Base-by-base conservation (phyloP, 2,329 filamentous ascomycete genomes). In the Spiromastix sp. region DNA sequence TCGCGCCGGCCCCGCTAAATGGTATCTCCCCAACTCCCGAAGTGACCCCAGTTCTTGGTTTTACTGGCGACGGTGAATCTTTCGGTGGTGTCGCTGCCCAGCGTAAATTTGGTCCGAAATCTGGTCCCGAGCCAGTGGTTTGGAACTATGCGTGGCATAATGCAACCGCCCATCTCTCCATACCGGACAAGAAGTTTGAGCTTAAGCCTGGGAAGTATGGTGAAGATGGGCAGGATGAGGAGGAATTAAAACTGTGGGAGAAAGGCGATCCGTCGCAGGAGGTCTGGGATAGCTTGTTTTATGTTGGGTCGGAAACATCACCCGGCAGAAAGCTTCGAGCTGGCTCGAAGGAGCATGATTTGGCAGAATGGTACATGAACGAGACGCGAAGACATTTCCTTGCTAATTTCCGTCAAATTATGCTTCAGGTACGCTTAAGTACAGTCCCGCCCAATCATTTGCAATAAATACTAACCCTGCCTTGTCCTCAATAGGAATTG, bases 301-400 rank as follows among this genome's bases (percentile, higher is more conserved):
- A 58, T 44, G 33, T 66, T 11, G 37, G 46, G 3, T 43, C 46
- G 6, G 36, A 42, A 7, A 34, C 46, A 5, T 48, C 46, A 7
- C 30, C 10, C 26, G 49, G 45, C 4, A 42, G 25, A 24, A 34
- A 34, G 15, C 30, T 39, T 24, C 39, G 42, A 11, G 34, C 35
- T n/a, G 41, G 41, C 4, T 37, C 34, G 9, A 44, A 46, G 19
- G 46, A 50, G 26, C 46, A 51, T 37, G 52, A 55, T 38, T 40
- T 67, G 18, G 39, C 60, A 25, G 48, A 54, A 25, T 66, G 63
- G 63, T 66, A 66, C 46, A 52, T 52, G n/a, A 51, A 56, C 41
- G 60, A 66, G 42, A 55, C 61, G 9, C 49, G 58, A 28, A 51
- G 57, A 36, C 63, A 66, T 47, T 67, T 64, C 38, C 37, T 64